Evolutionary conservation across 441 rosid species (phyloP), one percentile per base, ranked within the genome.

Genomic region (Adansonia grandidieri): DNA sequence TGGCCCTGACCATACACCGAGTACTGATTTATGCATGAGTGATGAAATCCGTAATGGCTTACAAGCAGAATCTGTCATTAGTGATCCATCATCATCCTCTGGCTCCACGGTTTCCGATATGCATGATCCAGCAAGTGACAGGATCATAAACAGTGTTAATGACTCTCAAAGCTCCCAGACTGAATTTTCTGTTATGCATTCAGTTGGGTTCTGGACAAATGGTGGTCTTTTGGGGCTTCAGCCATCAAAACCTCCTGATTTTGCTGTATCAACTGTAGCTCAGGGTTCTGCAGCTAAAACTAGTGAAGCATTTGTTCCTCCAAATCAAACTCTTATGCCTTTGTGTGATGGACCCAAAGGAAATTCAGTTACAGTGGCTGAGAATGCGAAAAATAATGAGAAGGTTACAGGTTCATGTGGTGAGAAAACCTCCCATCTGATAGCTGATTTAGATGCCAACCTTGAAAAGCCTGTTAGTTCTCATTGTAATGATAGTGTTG

Each of bases 241-340:
- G 81, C 99, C 99, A 65, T 91, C 93, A 20, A 96, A 92, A 80
- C 99, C 99, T 86, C 88, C 92, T 80, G 96, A 87, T 83, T 90
- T 96, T 83, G 81, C 90, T 76, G 82, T 78, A 74, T 80, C 95
- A 78, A 86, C 83, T 66, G 48, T 57, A 40, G 72, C 54, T 75
- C 84, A 20, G 28, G 83, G 81, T 82, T 68, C 80, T 78, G 74
- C 69, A 45, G 40, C 78, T 48, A 69, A 57, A 77, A 74, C 72
- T 80, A 57, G 19, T 71, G 85, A 73, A 54, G 72, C 75, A 13
- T 15, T 19, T 24, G 40, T 47, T 77, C 80, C 78, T 50, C 78
- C 73, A 62, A 71, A 81, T 73, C 61, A 74, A 51, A 2, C 58
- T 66, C 57, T 53, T 56, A 66, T 51, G 58, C 50, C 57, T 24